phyloP scores from a whole-genome alignment of 2,329 filamentous ascomycete species.

The Trichoderma polysporum region DNA sequence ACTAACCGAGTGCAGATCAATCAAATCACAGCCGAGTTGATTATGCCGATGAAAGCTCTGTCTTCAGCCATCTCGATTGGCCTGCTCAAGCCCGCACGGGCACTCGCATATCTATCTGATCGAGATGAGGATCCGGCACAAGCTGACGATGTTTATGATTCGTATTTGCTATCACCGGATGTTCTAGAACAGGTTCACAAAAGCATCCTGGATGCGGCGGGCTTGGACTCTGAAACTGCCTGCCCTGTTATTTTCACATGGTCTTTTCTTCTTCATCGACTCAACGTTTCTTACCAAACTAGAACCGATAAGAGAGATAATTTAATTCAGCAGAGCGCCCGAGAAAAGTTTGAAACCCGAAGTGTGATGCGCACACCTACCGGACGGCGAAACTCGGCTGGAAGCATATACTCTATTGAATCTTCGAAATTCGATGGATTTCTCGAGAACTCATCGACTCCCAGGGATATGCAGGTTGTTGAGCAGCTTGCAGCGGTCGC shows the following conservation, averaged over 20 bases:
- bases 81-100: slow-evolving; percentile 64
- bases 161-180: slow-evolving; percentile 68
- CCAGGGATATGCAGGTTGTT: slow-evolving; percentile 52
- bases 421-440: slow-evolving; percentile 60
- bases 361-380: slow-evolving; percentile 40
- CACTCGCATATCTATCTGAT: slow-evolving; percentile 46
- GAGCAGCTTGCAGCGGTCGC: slow-evolving; percentile 51
- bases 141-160: slow-evolving; percentile 42
- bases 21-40: slow-evolving; percentile 49
- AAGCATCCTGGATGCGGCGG: slow-evolving; percentile 62
- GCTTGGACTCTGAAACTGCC: slow-evolving; percentile 58
- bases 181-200: slow-evolving; percentile 72
- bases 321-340: slow-evolving; percentile 57
- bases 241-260: slow-evolving; percentile 77
- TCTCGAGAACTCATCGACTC: slow-evolving; percentile 48
- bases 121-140: slow-evolving; percentile 39
- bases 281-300: slow-evolving; percentile 63
- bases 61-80: slow-evolving; percentile 68
- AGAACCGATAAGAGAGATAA: slow-evolving; percentile 61
- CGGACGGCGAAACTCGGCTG: slow-evolving; percentile 57
- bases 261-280: slow-evolving; percentile 71
- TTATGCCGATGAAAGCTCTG: slow-evolving; percentile 66
- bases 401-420: slow-evolving; percentile 62
- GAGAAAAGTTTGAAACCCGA: slow-evolving; percentile 56
- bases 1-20: slow-evolving; percentile 34